Evolutionary conservation across 345 rosid genomes (phyloP).

Genomic region (Brassica rapa): DNA sequence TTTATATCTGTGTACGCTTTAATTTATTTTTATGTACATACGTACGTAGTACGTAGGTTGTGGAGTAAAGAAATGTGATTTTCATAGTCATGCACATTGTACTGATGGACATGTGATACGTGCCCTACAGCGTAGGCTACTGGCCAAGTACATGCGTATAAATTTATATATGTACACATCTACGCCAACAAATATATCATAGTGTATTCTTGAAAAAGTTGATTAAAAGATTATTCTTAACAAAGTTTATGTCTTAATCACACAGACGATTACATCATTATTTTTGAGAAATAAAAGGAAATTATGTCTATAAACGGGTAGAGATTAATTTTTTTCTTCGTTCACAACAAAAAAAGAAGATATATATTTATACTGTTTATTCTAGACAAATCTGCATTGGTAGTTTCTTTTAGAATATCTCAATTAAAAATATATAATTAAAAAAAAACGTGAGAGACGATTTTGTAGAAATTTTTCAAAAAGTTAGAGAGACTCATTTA

Average conservation of each 20-base stretch:
- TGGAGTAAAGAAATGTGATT: constrained; percentile 11
- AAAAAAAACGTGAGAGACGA: background rate
- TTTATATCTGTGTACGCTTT: constrained; percentile 1
- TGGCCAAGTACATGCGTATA: constrained; percentile 24
- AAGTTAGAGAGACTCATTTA: background rate
- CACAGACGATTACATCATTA: background rate
- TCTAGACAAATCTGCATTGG: background rate
- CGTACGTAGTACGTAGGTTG: background rate
- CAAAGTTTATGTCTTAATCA: background rate
- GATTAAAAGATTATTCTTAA: background rate
- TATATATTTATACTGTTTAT: no score
- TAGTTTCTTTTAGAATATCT: background rate
- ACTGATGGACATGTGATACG: constrained; percentile 15
- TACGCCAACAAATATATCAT: background rate
- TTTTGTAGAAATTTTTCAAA: no score
- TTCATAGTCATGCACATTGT: constrained; percentile 2
- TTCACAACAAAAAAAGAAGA: no score
- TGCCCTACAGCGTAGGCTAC: constrained; percentile 12
- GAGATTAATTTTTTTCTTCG: background rate
- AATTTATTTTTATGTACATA: background rate
- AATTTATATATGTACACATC: background rate
- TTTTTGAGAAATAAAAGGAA: background rate
- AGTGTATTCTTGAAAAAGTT: background rate
- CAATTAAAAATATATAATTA: background rate
- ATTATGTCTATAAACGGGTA: background rate